Evolutionary conservation across 2,329 filamentous ascomycete species (phyloP), one percentile per base, ranked within the genome.

Genomic region (Capronia americana): DNA sequence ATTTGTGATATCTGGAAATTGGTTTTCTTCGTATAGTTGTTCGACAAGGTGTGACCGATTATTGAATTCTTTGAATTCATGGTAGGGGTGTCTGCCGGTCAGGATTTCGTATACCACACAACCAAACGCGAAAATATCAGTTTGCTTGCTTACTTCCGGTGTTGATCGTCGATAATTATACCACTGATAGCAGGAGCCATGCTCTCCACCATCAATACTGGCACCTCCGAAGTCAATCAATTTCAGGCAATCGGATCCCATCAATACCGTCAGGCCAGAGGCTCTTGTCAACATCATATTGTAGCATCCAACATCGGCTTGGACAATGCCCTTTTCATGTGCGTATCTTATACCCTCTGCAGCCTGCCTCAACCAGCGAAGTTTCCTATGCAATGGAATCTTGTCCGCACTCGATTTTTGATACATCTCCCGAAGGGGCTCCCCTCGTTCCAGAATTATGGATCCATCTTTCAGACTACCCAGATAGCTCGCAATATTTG

Each of bases 201-300:
- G 32, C 28, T 38, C 24, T 61, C 30, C 58, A 24, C 63, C 63
- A 24, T 66, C 63, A 23, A 62, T 57, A 32, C 63, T 34, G 53
- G 24, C 48, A 24, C 64, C 51, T 53, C 54, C 64, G 30, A 63
- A 63, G 11, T 63, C 64, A 46, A 66, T 64, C 12, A 64, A 53
- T 56, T 57, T 64, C 44, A 65, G 61, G 53, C 44, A 41, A 26
- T 30, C 30, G 4, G 17, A 23, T 48, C 44, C 44, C 44, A 5
- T n/a, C 10, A 23, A 8, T 8, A 2, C 32, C 32, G 32, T 10
- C 3, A 34, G 32, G 32, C 32, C 32, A 34, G 1, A 2, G 6
- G 53, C 38, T 57, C 61, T 61, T n/a, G 44, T 58, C 28, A 68
- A 41, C n/a, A 65, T 65, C 65, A 62, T 64, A 30, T 68, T 68